These are phyloP conservation scores for Epichloe uncinata DNA, from an alignment of 2,329 filamentous ascomycete genomes.

Conservation along the genomic window DNA sequence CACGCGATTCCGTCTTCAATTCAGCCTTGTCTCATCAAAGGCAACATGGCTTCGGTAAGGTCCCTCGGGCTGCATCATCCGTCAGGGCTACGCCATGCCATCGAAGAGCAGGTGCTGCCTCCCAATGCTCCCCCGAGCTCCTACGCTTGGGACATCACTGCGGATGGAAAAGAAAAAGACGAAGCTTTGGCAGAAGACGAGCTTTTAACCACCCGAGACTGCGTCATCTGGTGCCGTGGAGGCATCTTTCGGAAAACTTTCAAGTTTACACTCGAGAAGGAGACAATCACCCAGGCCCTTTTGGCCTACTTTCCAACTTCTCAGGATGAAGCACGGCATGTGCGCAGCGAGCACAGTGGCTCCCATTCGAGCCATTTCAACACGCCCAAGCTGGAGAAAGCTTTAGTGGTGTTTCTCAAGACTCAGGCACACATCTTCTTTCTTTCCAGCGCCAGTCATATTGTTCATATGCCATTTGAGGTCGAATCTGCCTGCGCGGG, in stretches of 20 bases:
- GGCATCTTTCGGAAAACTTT: conserved; percentile 76
- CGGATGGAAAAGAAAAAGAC: conserved; percentile 23
- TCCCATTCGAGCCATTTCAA: conserved; percentile 5
- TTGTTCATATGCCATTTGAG: conserved; percentile 89
- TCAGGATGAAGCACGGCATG: conserved; percentile 19
- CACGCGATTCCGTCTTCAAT: neutral
- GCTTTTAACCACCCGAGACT: conserved; percentile 58
- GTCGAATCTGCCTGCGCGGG: conserved; percentile 77
- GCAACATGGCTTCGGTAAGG: conserved; percentile 71
- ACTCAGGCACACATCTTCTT: conserved; percentile 92
- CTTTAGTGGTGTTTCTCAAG: conserved; percentile 81
- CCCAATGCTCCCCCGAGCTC: conserved; percentile 49
- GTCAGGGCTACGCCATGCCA: conserved; percentile 67
- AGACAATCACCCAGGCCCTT: conserved; percentile 73
- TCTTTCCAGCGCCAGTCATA: conserved; percentile 72
- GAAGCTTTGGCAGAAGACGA: conserved; percentile 54
- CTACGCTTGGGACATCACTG: conserved; percentile 63
- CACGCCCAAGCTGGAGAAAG: conserved; percentile 37
- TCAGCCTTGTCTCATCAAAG: conserved; percentile 1
- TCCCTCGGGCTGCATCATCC: conserved; percentile 88
- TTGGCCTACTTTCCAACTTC: conserved; percentile 65
- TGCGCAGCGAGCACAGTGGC: conserved; percentile 2
- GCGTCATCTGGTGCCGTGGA: conserved; percentile 82
- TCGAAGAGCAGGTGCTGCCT: conserved; percentile 66
- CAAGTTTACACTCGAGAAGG: conserved; percentile 75